Evolutionary conservation across 106 monocot genomes (phyloP).

Genomic region (Phalaenopsis equestris): DNA sequence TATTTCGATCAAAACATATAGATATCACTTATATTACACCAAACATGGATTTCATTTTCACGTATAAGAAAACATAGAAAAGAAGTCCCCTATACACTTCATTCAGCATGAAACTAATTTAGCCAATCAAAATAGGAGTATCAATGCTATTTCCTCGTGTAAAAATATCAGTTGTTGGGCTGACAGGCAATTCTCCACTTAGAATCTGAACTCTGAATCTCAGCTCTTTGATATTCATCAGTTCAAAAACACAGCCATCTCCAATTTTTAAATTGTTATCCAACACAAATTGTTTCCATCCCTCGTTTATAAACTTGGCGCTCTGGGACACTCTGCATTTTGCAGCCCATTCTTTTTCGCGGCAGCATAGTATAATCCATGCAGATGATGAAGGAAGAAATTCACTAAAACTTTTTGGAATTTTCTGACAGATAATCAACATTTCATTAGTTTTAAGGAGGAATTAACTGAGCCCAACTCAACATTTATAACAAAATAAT

Average conservation of each 20-base stretch:
- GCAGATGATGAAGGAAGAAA: constrained; percentile 18
- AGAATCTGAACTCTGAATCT: constrained; percentile 40
- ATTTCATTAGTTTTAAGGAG: not conserved
- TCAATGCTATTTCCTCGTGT: not conserved
- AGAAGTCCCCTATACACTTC: not conserved
- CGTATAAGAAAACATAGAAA: not conserved
- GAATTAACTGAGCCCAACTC: no score
- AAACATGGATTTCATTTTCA: not conserved
- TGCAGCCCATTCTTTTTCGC: constrained; percentile 28
- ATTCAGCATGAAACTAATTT: not conserved
- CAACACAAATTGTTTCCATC: constrained; percentile 34
- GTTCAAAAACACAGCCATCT: constrained; percentile 55
- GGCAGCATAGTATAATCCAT: constrained; percentile 8
- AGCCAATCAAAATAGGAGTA: not conserved
- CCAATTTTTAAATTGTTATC: constrained; percentile 43
- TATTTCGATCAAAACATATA: no score
- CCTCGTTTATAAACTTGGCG: constrained; percentile 7
- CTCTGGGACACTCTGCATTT: constrained; percentile 18
- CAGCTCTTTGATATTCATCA: constrained; percentile 24
- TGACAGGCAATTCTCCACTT: constrained; percentile 12
- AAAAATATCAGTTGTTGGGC: not conserved
- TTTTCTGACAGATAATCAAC: constrained; percentile 13
- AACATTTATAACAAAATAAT: no score
- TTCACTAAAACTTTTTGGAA: constrained; percentile 26
- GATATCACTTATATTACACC: not conserved